Evolutionary conservation across 345 rosid genomes (phyloP).

Genomic region (Tarenaya hassleriana): DNA sequence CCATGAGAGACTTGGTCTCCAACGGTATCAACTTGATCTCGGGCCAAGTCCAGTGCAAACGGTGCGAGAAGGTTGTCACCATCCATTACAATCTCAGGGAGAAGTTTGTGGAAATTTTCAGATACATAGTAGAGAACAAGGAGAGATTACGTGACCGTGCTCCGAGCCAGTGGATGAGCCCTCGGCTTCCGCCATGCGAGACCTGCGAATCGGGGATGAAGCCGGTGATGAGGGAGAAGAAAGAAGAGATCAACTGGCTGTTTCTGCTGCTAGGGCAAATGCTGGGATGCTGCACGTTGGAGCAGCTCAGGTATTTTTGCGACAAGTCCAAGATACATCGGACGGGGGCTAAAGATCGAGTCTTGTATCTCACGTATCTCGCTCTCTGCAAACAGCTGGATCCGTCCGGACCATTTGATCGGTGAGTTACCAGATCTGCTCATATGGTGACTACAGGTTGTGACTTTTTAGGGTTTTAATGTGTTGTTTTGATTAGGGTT

Average conservation of each 20-base stretch:
- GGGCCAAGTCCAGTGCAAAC: constrained; percentile 53
- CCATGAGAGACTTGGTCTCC: constrained; percentile 26
- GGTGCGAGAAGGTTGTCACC: constrained; percentile 43
- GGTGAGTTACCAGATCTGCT: no score
- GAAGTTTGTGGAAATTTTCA: constrained; percentile 41
- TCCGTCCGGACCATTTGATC: no score
- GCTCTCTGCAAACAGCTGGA: constrained; percentile 53
- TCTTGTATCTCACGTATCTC: constrained; percentile 54
- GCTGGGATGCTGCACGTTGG: constrained; percentile 64
- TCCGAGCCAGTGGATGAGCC: constrained; percentile 46
- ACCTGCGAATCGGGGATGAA: constrained; percentile 43
- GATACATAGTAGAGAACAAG: constrained; percentile 34
- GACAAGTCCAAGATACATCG: constrained; percentile 51
- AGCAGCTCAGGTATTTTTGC: constrained; percentile 72
- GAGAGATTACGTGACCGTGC: constrained; percentile 53
- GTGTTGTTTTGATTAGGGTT: no score
- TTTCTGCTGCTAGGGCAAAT: constrained; percentile 75
- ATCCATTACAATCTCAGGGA: constrained; percentile 39
- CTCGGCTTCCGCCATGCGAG: constrained; percentile 39
- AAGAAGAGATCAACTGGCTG: constrained; percentile 64
- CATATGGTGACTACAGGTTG: no score
- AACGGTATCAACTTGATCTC: constrained; percentile 28
- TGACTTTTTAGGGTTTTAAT: no score
- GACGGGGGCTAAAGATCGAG: constrained; percentile 72
- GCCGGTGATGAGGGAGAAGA: constrained; percentile 46